Evolutionary conservation across 768 basidiomycete species (phyloP).

Genomic region (Strobilomyces dryophilus): DNA sequence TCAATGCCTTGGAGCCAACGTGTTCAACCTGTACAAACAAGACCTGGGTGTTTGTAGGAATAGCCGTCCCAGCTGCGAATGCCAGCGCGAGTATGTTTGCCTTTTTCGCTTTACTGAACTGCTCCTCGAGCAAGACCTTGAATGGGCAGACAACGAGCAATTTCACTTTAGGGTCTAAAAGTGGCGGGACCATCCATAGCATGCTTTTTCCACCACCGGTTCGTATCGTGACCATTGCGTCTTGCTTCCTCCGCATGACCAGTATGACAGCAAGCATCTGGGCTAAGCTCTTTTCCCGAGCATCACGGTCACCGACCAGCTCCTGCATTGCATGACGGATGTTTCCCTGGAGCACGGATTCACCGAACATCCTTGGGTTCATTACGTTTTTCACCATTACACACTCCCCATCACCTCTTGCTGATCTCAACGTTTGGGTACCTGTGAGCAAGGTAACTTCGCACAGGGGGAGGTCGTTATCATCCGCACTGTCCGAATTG

Average conservation of each 20-base stretch:
- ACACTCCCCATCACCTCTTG: too few species aligned
- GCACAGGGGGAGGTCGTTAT: too few species aligned
- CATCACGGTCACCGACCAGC: neutral
- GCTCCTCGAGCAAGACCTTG: conserved; percentile 6
- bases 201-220: conserved; percentile 7
- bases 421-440: too few species aligned
- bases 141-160: conserved; percentile 9
- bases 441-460: too few species aligned
- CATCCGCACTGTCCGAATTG: too few species aligned
- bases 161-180: neutral
- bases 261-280: neutral
- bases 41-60: neutral
- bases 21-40: conserved; percentile 11
- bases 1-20: neutral
- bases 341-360: neutral
- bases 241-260: neutral
- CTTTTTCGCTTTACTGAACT: neutral
- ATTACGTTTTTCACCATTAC: neutral
- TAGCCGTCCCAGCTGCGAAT: neutral
- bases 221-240: conserved; percentile 1
- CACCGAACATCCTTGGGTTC: neutral
- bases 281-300: neutral
- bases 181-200: conserved; percentile 1
- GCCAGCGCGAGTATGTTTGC: neutral
- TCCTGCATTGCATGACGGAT: neutral